These are phyloP conservation scores for Lactarius hengduanensis DNA, from an alignment of 768 basidiomycete species.

Conservation along the genomic window DNA sequence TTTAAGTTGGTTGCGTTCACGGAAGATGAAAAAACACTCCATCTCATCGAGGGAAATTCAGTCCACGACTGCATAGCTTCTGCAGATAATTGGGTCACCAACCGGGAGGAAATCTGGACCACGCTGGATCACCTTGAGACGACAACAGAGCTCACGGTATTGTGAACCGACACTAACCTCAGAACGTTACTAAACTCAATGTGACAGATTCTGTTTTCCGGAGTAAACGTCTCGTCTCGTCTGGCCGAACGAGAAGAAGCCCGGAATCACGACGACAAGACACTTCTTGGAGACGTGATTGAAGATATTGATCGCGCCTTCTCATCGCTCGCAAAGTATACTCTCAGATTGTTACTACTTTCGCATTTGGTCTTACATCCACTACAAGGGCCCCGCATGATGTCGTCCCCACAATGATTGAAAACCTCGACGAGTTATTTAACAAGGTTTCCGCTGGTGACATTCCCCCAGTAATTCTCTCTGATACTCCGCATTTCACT, in stretches of 20 bases:
- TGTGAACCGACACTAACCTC: not conserved
- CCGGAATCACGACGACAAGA: slow-evolving; percentile 6
- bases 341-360: not conserved
- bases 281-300: slow-evolving; percentile 15
- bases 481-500: not conserved
- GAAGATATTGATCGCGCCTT: slow-evolving; percentile 9
- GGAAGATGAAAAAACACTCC: slow-evolving; percentile 19
- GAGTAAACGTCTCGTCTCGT: slow-evolving; percentile 3
- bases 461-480: slow-evolving; percentile 1
- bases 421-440: slow-evolving; percentile 2
- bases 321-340: slow-evolving; percentile 2
- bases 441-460: slow-evolving; percentile 10
- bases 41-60: slow-evolving; percentile 6
- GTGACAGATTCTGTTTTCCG: slow-evolving; percentile 12
- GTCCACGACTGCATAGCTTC: slow-evolving; percentile 17
- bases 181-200: not conserved
- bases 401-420: slow-evolving; percentile 1
- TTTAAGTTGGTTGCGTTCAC: slow-evolving; percentile 17
- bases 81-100: slow-evolving; percentile 19
- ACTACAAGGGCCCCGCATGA: slow-evolving; percentile 5
- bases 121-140: slow-evolving; percentile 17
- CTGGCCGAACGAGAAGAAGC: slow-evolving; percentile 11
- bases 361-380: not conserved
- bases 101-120: slow-evolving; percentile 17
- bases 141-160: slow-evolving; percentile 12